Base-by-base conservation (phyloP, 2,329 filamentous ascomycete species). In the Elsinoe perseae region DNA sequence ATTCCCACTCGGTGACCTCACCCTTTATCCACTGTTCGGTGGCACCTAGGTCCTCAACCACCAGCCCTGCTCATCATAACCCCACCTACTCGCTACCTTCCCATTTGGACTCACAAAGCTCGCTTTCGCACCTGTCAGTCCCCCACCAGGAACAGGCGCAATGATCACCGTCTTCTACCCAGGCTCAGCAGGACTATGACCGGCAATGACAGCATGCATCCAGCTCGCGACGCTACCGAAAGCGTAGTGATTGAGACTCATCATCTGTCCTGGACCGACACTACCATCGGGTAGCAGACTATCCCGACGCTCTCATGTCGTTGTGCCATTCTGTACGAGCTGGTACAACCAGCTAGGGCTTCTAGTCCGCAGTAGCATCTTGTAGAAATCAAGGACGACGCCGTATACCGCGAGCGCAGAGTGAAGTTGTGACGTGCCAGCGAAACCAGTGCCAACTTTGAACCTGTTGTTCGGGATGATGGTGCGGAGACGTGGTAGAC, bases 361-460 rank as follows among this genome's bases (percentile, higher is more conserved):
- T 2, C 69, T 62, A 3, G 69, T 73, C 61, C 77, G 70, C 3
- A 75, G 65, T 1, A 80, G 66, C 74, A 80, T 79, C 12, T 67
- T 66, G 61, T 80, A 80, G 56, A 43, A 56, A n/a, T 50, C 32
- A 4, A 53, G 38, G 2, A 40, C 48, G 14, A 53, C 44, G 65
- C 58, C 58, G 18, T 59, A 52, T 7, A 52, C 52, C 3, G 58
- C 53, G 8, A 61, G 27, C 16, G 58, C 59, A 18, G 54, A 56
- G 38, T 48, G 53, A 12, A 59, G 16, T 1, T 61, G 54, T n/a
- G 65, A 84, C 84, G 70, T 83, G 88, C 84, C 84, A 87, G 75
- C 70, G 32, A 73, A 73, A 0, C 70, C 70, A 2, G 69, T 73
- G 0, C 64, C 61, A 5, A 73, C 66, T 36, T 62, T 63, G 61